Conservation (phyloP, 2,329 filamentous ascomycete genomes). For the Colletotrichum limetticola region DNA sequence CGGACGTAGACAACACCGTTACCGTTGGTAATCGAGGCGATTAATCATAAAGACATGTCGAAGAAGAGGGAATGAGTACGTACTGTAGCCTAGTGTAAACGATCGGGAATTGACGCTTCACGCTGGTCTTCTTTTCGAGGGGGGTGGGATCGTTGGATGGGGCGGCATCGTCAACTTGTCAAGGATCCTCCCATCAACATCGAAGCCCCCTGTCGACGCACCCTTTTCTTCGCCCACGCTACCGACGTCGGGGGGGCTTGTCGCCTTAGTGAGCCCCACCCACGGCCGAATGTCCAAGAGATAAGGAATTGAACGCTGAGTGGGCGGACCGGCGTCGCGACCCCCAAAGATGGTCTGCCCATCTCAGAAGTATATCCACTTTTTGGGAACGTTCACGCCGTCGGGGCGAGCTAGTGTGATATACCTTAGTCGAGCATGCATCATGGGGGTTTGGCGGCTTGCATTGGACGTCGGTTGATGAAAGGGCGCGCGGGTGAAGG, state of each 20-base stretch:
- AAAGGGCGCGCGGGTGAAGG: background rate
- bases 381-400: constrained; percentile 9
- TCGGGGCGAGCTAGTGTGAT: background rate
- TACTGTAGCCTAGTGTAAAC: background rate
- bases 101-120: background rate
- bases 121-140: background rate
- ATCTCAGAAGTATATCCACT: constrained; percentile 13
- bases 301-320: constrained; percentile 26
- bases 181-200: background rate
- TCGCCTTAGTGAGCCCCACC: constrained; percentile 13
- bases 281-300: constrained; percentile 25
- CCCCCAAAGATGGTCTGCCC: background rate
- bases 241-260: background rate
- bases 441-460: background rate
- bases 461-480: background rate
- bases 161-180: background rate
- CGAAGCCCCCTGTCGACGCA: background rate
- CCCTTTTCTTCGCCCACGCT: background rate
- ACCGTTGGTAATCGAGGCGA: background rate
- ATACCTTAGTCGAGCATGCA: background rate
- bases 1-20: constrained; percentile 8
- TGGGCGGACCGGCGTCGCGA: background rate
- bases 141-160: background rate
- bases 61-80: background rate
- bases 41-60: background rate